A percentile compares a stretch with the other conserved stretches of the same genome.
Evolutionary conservation across 2,329 filamentous ascomycete genomes (phyloP).

Genomic region (Penicillium sp.): DNA sequence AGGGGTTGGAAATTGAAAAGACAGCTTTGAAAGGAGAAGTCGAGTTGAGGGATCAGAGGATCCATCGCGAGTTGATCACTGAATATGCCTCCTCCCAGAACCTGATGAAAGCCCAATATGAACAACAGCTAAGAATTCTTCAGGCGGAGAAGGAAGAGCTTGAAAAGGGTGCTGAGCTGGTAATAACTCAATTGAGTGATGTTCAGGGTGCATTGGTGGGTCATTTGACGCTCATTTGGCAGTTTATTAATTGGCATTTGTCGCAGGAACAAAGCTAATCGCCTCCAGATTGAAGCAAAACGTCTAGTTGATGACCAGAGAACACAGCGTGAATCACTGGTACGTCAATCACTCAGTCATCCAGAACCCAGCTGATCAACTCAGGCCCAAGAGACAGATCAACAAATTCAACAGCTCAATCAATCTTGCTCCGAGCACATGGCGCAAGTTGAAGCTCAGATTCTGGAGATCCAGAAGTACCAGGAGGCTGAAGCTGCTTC

Average conservation of each 20-base stretch:
- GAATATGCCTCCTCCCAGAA: conserved; percentile 35
- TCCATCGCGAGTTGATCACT: conserved; percentile 38
- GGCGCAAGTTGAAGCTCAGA: conserved; percentile 19
- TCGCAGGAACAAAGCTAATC: conserved; percentile 16
- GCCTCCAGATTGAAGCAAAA: conserved; percentile 26
- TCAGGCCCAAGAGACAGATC: conserved; percentile 28
- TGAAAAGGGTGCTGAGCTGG: conserved; percentile 21
- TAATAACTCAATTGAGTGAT: conserved; percentile 28
- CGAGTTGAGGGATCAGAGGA: conserved; percentile 27
- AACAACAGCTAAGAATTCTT: conserved; percentile 34
- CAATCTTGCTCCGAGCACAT: conserved; percentile 17
- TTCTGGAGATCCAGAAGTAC: conserved; percentile 27
- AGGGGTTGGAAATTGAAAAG: conserved; percentile 30
- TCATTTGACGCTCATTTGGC: conserved; percentile 27
- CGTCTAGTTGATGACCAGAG: conserved; percentile 15
- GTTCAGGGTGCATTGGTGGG: conserved; percentile 34
- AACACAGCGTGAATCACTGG: conserved; percentile 23
- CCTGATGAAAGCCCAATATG: conserved; percentile 37
- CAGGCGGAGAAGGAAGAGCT: conserved; percentile 32
- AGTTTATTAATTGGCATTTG: neutral
- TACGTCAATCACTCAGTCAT: conserved; percentile 11
- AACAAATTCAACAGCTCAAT: conserved; percentile 27
- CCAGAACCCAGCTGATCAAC: conserved; percentile 18
- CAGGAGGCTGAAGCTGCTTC: conserved; percentile 27
- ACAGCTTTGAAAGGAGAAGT: conserved; percentile 27